Evolutionary conservation across 306 rosid species (phyloP).

Genomic region (Betula pendula): DNA sequence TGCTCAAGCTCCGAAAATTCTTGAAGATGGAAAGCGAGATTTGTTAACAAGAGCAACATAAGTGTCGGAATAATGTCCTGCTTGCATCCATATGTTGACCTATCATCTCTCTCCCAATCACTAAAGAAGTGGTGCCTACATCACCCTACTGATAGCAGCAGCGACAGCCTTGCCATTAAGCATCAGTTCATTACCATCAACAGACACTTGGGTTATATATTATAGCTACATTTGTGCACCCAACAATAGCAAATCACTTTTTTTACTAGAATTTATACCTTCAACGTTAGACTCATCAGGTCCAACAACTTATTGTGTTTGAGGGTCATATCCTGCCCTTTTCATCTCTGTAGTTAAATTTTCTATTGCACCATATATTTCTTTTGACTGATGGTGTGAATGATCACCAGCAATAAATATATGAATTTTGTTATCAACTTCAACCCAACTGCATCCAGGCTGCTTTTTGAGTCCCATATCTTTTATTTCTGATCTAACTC

Average conservation of each 20-base stretch:
- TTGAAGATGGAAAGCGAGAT: neutral
- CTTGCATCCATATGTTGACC: neutral
- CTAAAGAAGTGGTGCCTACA: neutral
- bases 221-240: too few species aligned
- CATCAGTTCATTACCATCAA: neutral
- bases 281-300: conserved; percentile 4
- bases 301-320: neutral
- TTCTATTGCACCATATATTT: conserved; percentile 34
- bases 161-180: neutral
- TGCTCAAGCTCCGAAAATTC: neutral
- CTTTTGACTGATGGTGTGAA: conserved; percentile 32
- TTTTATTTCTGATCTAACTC: conserved; percentile 35
- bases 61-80: neutral
- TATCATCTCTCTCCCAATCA: neutral
- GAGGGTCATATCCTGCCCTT: conserved; percentile 26
- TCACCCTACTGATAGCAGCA: too few species aligned
- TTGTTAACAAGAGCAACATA: neutral
- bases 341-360: conserved; percentile 26
- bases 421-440: conserved; percentile 32
- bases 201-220: neutral
- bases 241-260: neutral
- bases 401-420: conserved; percentile 31
- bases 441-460: conserved; percentile 49
- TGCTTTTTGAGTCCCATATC: conserved; percentile 37
- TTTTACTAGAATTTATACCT: neutral